Conservation (phyloP, 2,329 filamentous ascomycete genomes). For the Apiospora phragmitis region DNA sequence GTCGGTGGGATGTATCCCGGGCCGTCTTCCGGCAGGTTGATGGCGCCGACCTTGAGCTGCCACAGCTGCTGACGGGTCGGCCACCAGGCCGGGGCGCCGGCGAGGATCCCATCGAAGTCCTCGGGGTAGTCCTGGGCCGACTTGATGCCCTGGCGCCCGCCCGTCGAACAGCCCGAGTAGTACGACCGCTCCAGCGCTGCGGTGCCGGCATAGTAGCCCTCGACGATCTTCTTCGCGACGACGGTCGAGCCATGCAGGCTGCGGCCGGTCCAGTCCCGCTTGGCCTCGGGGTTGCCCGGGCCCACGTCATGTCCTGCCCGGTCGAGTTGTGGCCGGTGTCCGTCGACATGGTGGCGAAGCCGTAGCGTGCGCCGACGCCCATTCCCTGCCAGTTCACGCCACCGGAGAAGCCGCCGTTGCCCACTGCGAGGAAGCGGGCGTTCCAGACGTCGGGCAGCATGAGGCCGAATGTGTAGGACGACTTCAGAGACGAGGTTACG, state of each 20-base stretch:
- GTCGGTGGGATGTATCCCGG: neutral
- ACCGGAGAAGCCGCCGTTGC: constrained; percentile 34
- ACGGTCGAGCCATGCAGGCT: constrained; percentile 28
- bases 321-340: constrained; percentile 32
- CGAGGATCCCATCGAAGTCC: constrained; percentile 48
- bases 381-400: constrained; percentile 34
- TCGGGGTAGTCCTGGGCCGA: constrained; percentile 39
- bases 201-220: constrained; percentile 39
- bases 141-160: constrained; percentile 53
- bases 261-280: constrained; percentile 14
- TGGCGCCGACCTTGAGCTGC: constrained; percentile 23
- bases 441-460: constrained; percentile 36
- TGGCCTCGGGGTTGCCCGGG: constrained; percentile 20
- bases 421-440: constrained; percentile 30
- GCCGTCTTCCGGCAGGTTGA: constrained; percentile 3
- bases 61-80: constrained; percentile 9
- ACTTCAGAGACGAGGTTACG: constrained; percentile 27
- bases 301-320: constrained; percentile 23
- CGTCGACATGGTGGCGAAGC: constrained; percentile 33
- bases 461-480: constrained; percentile 33
- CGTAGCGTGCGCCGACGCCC: constrained; percentile 26
- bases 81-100: constrained; percentile 34
- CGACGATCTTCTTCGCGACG: constrained; percentile 40
- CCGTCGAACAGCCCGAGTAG: constrained; percentile 53
- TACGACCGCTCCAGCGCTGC: constrained; percentile 40